Conservation (phyloP, 2,329 filamentous ascomycete species). For the Claviceps spartinae region DNA sequence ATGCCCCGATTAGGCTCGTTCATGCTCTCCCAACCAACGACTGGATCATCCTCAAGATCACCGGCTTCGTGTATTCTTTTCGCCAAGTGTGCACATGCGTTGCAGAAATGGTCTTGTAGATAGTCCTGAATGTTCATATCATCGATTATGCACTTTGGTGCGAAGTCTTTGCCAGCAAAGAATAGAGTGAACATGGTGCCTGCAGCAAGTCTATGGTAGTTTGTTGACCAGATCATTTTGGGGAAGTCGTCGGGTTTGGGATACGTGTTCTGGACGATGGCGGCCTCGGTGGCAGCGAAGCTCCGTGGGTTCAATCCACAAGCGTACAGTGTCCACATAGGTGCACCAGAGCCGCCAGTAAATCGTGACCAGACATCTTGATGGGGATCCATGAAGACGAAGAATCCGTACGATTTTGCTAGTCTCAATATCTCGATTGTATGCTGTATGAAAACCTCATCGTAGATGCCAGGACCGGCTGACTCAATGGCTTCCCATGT, state of each 20-base stretch:
- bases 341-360: conserved; percentile 85
- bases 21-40: conserved; percentile 92
- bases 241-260: conserved; percentile 74
- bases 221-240: conserved; percentile 99
- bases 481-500: conserved; percentile 99
- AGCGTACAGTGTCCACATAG: conserved; percentile 95
- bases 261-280: conserved; percentile 90
- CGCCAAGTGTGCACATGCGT: conserved; percentile 68
- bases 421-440: conserved; percentile 74
- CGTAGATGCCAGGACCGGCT: conserved; percentile 77
- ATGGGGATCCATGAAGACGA: conserved; percentile 96
- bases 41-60: conserved; percentile 70
- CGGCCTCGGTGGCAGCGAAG: conserved; percentile 78
- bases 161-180: conserved; percentile 81
- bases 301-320: conserved; percentile 77
- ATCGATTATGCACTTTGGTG: conserved; percentile 90
- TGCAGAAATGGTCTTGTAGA: conserved; percentile 73
- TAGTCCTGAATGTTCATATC: conserved; percentile 95
- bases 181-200: conserved; percentile 92
- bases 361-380: conserved; percentile 98
- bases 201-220: conserved; percentile 76
- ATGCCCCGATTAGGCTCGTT: conserved; percentile 91
- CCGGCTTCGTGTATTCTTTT: conserved; percentile 78
- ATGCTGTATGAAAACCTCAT: conserved; percentile 84
- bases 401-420: conserved; percentile 84